Conservation (phyloP, 1,284 basidiomycete genomes). For the Apiotrichum sp. region DNA sequence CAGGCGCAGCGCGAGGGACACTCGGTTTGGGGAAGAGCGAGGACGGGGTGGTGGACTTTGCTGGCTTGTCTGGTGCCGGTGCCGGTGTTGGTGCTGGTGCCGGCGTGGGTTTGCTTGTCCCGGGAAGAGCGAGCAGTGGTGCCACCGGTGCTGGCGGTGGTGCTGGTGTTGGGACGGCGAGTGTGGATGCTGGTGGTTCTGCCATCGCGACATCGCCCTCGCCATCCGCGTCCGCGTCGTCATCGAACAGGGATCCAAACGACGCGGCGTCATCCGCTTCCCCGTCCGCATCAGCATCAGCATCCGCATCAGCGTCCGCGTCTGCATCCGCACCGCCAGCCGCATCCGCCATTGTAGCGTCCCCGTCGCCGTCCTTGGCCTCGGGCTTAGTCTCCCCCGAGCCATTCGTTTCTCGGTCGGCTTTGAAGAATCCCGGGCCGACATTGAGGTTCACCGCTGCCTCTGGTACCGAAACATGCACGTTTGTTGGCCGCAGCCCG, state of each 20-base stretch:
- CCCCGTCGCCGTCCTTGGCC: conserved; percentile 4
- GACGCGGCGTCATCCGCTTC: conserved; percentile 1
- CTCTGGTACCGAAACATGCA: conserved; percentile 1
- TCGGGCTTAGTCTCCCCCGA: conserved; percentile 6
- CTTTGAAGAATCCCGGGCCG: conserved; percentile 34
- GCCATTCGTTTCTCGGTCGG: conserved; percentile 8
- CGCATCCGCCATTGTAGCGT: not conserved
- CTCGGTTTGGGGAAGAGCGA: not conserved
- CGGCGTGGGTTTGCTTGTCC: conserved; percentile 1
- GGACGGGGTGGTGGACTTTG: not conserved
- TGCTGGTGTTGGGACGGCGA: not conserved
- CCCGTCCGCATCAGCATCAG: conserved; percentile 10
- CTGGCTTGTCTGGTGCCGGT: no score
- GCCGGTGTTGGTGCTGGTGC: not conserved
- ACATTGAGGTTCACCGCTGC: conserved; percentile 21
- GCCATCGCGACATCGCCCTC: conserved; percentile 10
- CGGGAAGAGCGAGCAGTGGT: conserved; percentile 14
- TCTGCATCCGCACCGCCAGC: not conserved
- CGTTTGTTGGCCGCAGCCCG: conserved; percentile 60
- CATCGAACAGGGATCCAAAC: conserved; percentile 3
- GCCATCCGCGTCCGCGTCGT: conserved; percentile 36
- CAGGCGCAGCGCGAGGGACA: not conserved
- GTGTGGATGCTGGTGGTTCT: conserved; percentile 8
- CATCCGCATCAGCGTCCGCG: conserved; percentile 17
- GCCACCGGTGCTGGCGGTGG: conserved; percentile 15